Base-by-base conservation (phyloP, 139 green algal genomes). In the Ettlia oleoabundans region DNA sequence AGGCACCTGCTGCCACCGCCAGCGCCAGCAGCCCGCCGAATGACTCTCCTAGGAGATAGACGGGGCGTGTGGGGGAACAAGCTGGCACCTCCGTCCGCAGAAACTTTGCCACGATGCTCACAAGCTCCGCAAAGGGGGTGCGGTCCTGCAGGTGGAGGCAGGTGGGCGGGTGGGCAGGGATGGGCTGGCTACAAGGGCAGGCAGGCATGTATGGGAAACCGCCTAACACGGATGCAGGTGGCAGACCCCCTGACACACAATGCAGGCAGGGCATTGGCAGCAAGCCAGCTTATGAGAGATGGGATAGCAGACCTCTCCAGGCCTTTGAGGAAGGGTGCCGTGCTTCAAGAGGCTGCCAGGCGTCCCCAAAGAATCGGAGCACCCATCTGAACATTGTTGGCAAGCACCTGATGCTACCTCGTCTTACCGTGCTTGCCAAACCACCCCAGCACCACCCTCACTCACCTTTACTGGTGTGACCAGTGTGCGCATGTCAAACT, bases 41-140 rank as follows among this genome's bases (percentile, higher is more conserved):
- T 3, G 89, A 95, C 86, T 98, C 95, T 1, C 95, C 95, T 78
- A 98, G 72, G 38, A 98, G 69, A 87, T 98, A 98, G 61, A 97
- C 88, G 3, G 95, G 95, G 18, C 95, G 85, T 33, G 84, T 85
- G 19, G 83, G 84, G 0, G 85, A 55, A 37, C 62, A 35, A 32
- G 61, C 32, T 13, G 66, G 58, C 33, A 92, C 78, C 61, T 92
- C 83, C 0, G 65, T 53, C 67, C 84, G 52, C 53, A 92, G 33
- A 24, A 80, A 67, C 8, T 63, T 77, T 41, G 30, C 66, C 19
- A 85, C 69, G 28, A 86, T 42, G 0, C 89, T 37, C 4, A 96
- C 86, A 24, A 98, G 75, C 33, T 86, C 82, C 4, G 83, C 64
- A 76, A 98, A 98, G 24, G 81, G 47, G 13, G 89, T 95, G 40